phyloP scores from a whole-genome alignment of 2,329 filamentous ascomycete genomes.

The Colletotrichum noveboracense region DNA sequence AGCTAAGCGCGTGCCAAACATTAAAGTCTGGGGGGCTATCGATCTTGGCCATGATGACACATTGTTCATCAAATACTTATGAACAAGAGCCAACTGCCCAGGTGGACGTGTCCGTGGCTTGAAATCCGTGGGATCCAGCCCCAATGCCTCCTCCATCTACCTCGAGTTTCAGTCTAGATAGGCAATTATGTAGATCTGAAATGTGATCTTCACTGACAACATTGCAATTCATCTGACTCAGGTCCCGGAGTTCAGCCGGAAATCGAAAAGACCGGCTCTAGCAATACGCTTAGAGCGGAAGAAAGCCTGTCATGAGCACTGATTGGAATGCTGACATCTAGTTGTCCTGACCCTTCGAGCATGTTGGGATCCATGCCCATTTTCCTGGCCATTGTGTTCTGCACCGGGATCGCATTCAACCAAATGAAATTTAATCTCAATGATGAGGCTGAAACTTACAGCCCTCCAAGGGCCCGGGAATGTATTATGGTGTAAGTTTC shows the following conservation, averaged over 20 bases:
- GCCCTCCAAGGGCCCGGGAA: neutral
- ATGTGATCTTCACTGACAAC: neutral
- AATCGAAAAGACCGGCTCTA: neutral
- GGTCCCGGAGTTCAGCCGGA: neutral
- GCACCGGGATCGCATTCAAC: neutral
- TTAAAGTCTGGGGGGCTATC: too few relatives aligned
- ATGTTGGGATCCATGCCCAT: neutral
- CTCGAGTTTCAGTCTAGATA: neutral
- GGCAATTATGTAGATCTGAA: too few relatives aligned
- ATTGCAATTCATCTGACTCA: neutral
- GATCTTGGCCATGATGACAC: too few relatives aligned
- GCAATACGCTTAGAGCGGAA: neutral
- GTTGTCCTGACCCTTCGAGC: neutral
- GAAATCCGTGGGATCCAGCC: too few relatives aligned
- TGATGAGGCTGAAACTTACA: neutral
- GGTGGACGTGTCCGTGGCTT: too few relatives aligned
- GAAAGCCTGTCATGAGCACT: neutral
- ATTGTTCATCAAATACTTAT: too few relatives aligned
- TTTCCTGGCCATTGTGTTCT: rapidly evolving
- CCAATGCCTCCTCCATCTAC: neutral
- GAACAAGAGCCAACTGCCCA: too few relatives aligned
- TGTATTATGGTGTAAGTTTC: neutral
- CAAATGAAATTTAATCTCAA: neutral
- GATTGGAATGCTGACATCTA: neutral
- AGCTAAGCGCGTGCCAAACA: too few relatives aligned